Percentiles rank a stretch among this genome's conserved stretches.
phyloP scores from a whole-genome alignment of 1,139 yeast species.

The Hyphopichia wangnamkhiaoensis region DNA sequence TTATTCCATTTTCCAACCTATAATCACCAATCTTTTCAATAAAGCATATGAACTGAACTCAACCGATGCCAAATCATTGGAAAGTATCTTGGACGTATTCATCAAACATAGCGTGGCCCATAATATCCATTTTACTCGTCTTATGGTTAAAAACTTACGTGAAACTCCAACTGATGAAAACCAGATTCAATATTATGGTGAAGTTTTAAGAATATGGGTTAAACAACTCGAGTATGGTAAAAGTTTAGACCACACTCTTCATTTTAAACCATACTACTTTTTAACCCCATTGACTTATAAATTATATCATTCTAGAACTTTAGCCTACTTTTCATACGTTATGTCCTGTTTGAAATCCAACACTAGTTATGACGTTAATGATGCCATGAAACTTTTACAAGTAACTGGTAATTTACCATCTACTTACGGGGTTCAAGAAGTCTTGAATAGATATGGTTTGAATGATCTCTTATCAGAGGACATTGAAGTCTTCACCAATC shows the following conservation, averaged over 20 bases:
- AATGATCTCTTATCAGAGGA: slow-evolving; percentile 11
- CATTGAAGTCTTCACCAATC: slow-evolving; percentile 13
- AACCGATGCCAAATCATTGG: slow-evolving; percentile 16
- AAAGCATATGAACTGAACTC: slow-evolving; percentile 18
- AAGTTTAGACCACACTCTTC: slow-evolving; percentile 12
- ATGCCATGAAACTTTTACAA: slow-evolving; percentile 32
- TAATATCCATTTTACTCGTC: slow-evolving; percentile 29
- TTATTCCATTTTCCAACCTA: slow-evolving; percentile 27
- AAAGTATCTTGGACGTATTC: slow-evolving; percentile 29
- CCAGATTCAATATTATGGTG: slow-evolving; percentile 18
- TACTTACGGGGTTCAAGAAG: slow-evolving; percentile 18
- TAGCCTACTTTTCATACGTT: slow-evolving; percentile 38
- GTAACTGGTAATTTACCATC: slow-evolving; percentile 25
- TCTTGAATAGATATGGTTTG: slow-evolving; percentile 9
- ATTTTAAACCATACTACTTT: slow-evolving; percentile 11
- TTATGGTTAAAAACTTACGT: slow-evolving; percentile 22
- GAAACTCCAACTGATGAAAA: slow-evolving; percentile 11
- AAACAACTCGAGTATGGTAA: slow-evolving; percentile 29
- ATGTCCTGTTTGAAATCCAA: slow-evolving; percentile 28
- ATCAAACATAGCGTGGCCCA: slow-evolving; percentile 33
- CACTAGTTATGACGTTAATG: slow-evolving; percentile 22
- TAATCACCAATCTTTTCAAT: slow-evolving; percentile 23
- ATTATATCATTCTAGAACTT: slow-evolving; percentile 20
- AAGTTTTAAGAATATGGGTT: slow-evolving; percentile 37
- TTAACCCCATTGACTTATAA: slow-evolving; percentile 14